Evolutionary conservation across 192 early-diverging fungal species (phyloP), one percentile per base, ranked within the genome.

Genomic region (Tieghemiomyces parasiticus): DNA sequence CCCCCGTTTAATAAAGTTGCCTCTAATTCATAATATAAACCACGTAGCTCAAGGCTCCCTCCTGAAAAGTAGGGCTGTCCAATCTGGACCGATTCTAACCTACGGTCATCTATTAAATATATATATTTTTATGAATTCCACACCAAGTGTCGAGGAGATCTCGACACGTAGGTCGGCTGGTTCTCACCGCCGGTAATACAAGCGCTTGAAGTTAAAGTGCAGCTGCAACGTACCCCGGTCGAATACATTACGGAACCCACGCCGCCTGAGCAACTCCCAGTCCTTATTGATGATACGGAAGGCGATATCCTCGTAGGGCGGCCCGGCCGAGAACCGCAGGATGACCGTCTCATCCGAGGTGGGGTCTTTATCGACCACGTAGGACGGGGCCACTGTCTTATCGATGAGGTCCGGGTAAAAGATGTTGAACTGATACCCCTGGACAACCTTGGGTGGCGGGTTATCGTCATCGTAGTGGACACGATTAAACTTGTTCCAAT

Each of bases 401-500:
- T 97, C 90, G 63, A 97, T 88, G 22, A 99, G 80, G 71, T 99
- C 95, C 2, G 93, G 95, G 66, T 95, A 99, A 68, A 97, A 99
- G 42, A 99, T 86, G 72, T 97, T 97, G 74, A 95, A 93, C 74
- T 93, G 94, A 79, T 95, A 98, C 0, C 93, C 92, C 70, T 95
- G 91, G 1, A 93, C 92, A 35, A 87, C 83, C 76, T 97, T 99
- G 22, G 95, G 95, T 44, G 95, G 95, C 12, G 94, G 94, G 52
- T 99, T 99, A 64, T 96, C 94, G 58, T 78, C 75, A 63, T 95
- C 92, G 72, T 99, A 99, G 71, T 99, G 95, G 4, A 89, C 93
- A 64, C 92, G 91, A 63, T 99, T 99, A 65, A 97, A 99, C 77
- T 97, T 93, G 80, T 97, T 99, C 95, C 95, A 99, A 70, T 97